Evolutionary conservation across 345 rosid genomes (phyloP).

Genomic region (Trapa bicornis): DNA sequence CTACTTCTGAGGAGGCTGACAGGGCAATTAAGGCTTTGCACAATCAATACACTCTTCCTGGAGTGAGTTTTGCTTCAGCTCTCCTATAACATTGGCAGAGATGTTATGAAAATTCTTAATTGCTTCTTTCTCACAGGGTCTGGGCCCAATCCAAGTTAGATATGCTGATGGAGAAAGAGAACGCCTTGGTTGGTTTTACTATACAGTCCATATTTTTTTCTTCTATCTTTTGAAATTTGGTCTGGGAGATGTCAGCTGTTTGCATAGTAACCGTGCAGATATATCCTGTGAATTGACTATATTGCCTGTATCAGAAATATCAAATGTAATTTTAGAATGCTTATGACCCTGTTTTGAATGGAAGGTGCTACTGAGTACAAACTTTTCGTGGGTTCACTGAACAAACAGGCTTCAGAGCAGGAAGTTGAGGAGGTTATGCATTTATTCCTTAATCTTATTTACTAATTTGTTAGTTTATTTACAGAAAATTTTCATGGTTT

Average conservation of each 20-base stretch:
- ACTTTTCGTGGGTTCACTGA: slow-evolving; percentile 84
- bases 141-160: slow-evolving; percentile 91
- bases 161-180: slow-evolving; percentile 98
- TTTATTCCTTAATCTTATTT: not conserved
- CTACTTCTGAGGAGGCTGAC: slow-evolving; percentile 84
- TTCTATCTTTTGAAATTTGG: not conserved
- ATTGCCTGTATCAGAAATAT: not conserved
- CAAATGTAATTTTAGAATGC: not conserved
- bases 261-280: not conserved
- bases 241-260: not conserved
- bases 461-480: not conserved
- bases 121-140: slow-evolving; percentile 47
- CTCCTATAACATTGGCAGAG: not conserved
- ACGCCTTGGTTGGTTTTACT: slow-evolving; percentile 62
- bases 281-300: not conserved
- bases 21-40: slow-evolving; percentile 95
- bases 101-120: not conserved
- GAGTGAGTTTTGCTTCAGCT: slow-evolving; percentile 43
- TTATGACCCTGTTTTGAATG: slow-evolving; percentile 5
- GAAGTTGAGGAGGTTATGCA: slow-evolving; percentile 78
- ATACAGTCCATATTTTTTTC: not conserved
- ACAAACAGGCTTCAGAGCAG: slow-evolving; percentile 85
- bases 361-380: slow-evolving; percentile 88
- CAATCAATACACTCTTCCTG: slow-evolving; percentile 78
- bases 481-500: not conserved